Conservation (phyloP, 2,329 filamentous ascomycete genomes). For the Fusarium subglutinans region DNA sequence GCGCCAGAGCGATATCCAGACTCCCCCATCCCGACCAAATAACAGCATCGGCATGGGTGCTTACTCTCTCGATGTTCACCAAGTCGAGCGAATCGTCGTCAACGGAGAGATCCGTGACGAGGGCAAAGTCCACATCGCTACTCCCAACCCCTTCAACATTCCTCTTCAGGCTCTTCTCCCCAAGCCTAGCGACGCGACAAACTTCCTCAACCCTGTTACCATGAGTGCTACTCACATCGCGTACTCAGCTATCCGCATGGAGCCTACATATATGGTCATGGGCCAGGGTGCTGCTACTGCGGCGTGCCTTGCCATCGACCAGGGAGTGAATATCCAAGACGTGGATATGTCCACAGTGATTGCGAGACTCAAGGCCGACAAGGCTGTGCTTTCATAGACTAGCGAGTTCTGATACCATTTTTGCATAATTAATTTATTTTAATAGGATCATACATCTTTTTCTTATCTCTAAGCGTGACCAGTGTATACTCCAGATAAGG, state of each 20-base stretch:
- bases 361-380: slow-evolving; percentile 22
- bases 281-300: slow-evolving; percentile 31
- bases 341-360: slow-evolving; percentile 15
- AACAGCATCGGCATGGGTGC: slow-evolving; percentile 15
- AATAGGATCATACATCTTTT: background rate
- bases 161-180: slow-evolving; percentile 18
- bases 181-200: slow-evolving; percentile 9
- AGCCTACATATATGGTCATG: slow-evolving; percentile 31
- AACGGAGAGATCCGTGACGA: slow-evolving; percentile 23
- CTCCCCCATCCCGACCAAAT: slow-evolving; percentile 1
- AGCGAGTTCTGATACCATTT: slow-evolving; percentile 16
- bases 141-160: slow-evolving; percentile 21
- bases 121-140: slow-evolving; percentile 28
- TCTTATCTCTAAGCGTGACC: background rate
- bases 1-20: slow-evolving; percentile 26
- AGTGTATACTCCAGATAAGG: background rate
- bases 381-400: slow-evolving; percentile 18
- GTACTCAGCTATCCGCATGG: slow-evolving; percentile 28
- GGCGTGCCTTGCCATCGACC: slow-evolving; percentile 29
- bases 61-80: slow-evolving; percentile 29
- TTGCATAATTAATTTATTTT: background rate
- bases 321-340: slow-evolving; percentile 24
- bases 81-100: slow-evolving; percentile 21
- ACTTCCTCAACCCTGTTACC: slow-evolving; percentile 31
- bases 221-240: slow-evolving; percentile 30